Conservation (phyloP, 768 basidiomycete species). For the Podaxis rugospora region DNA sequence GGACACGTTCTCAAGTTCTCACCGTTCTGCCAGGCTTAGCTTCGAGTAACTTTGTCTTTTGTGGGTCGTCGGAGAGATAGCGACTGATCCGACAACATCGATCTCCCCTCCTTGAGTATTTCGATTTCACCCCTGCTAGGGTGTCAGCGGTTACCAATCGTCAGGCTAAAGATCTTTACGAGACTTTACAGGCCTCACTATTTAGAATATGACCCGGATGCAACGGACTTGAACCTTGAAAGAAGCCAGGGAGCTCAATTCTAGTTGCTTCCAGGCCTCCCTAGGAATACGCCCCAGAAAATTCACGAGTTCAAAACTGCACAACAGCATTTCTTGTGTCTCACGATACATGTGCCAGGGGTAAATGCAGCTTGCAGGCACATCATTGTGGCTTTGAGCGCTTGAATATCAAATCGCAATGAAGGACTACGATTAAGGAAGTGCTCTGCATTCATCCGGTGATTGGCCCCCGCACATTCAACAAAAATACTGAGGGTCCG, state of each 20-base stretch:
- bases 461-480: not conserved
- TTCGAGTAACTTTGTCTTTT: constrained; percentile 5
- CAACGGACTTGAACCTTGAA: not conserved
- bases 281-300: not conserved
- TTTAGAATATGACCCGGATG: not conserved
- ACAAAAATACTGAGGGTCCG: not conserved
- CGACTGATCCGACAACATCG: constrained; percentile 1
- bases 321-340: not conserved
- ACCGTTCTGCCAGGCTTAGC: not conserved
- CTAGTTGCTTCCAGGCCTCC: not conserved
- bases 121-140: not conserved
- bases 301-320: not conserved
- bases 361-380: not conserved
- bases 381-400: not conserved
- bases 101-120: not conserved
- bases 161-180: not conserved
- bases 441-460: not conserved
- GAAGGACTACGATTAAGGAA: not conserved
- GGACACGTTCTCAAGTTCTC: not conserved
- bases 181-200: not conserved
- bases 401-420: not conserved
- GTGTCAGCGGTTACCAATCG: too few species aligned
- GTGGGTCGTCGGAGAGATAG: not conserved
- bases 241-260: not conserved
- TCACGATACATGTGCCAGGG: not conserved